A percentile compares a stretch with the other conserved stretches of the same genome.
Conservation (phyloP, 257 asterid genomes). For the Solanum chiquidenum region DNA sequence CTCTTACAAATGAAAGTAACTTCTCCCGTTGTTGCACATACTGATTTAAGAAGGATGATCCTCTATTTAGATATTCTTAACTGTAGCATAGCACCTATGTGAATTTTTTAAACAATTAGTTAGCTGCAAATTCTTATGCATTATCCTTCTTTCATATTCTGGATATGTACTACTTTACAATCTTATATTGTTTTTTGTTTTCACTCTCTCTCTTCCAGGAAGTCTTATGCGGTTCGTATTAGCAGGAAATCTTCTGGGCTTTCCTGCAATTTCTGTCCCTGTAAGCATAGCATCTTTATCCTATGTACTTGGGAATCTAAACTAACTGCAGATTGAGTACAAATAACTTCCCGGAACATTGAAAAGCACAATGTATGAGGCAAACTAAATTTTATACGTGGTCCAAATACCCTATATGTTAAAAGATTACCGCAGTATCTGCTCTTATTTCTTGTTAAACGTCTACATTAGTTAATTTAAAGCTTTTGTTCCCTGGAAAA, state of each 20-base stretch:
- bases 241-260: slow-evolving; percentile 75
- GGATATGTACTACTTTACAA: neutral
- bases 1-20: neutral
- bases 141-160: neutral
- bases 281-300: slow-evolving; percentile 34
- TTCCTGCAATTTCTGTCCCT: slow-evolving; percentile 91
- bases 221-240: slow-evolving; percentile 59
- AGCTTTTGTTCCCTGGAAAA: neutral
- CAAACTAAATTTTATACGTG: neutral
- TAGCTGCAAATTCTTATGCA: neutral
- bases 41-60: neutral
- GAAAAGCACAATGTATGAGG: neutral
- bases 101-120: neutral
- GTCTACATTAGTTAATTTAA: neutral
- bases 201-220: slow-evolving; percentile 30
- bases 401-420: neutral
- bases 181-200: neutral
- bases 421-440: neutral
- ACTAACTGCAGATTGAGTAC: neutral
- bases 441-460: neutral
- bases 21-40: neutral
- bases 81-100: neutral
- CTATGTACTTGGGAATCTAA: neutral
- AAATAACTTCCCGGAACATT: neutral
- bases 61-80: neutral